phyloP scores from a whole-genome alignment of 2,329 filamentous ascomycete genomes.

The Trichoderma sp. region DNA sequence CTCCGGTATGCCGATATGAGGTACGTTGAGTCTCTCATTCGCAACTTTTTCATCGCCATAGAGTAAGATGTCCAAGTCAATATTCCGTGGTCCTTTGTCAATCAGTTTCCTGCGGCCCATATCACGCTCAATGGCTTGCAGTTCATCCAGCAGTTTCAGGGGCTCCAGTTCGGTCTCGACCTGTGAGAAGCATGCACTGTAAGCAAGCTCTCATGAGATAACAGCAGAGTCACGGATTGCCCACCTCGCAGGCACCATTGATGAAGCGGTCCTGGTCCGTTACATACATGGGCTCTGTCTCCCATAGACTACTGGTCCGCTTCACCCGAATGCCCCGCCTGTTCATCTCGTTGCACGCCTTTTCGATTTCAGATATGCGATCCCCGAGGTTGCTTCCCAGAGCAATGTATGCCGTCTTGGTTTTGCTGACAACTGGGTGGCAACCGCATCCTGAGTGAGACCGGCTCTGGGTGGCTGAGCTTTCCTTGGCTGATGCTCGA shows the following conservation, averaged over 20 bases:
- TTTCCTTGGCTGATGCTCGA: not conserved
- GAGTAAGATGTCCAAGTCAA: constrained; percentile 88
- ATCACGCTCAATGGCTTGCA: constrained; percentile 78
- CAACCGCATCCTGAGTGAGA: constrained; percentile 35
- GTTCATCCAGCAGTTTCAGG: constrained; percentile 68
- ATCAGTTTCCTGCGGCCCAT: constrained; percentile 80
- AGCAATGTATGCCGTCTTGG: constrained; percentile 69
- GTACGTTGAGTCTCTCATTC: constrained; percentile 73
- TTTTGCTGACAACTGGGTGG: constrained; percentile 30
- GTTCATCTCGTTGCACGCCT: constrained; percentile 76
- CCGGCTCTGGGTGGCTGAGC: constrained; percentile 20
- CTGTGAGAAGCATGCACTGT: constrained; percentile 42
- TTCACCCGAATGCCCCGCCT: constrained; percentile 67
- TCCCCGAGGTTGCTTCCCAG: constrained; percentile 92
- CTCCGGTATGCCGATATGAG: constrained; percentile 81
- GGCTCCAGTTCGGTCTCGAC: constrained; percentile 77
- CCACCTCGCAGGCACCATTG: constrained; percentile 87
- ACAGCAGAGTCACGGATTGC: not conserved
- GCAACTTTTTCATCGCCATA: constrained; percentile 67
- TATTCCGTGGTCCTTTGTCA: constrained; percentile 91
- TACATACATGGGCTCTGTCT: constrained; percentile 97
- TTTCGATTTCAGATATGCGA: constrained; percentile 78
- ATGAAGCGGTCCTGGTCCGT: constrained; percentile 82
- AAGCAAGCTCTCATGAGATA: not conserved
- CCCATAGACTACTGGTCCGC: constrained; percentile 84